Conservation (phyloP, 2,329 filamentous ascomycete species). For the Phaeophleospora eucalypticola region DNA sequence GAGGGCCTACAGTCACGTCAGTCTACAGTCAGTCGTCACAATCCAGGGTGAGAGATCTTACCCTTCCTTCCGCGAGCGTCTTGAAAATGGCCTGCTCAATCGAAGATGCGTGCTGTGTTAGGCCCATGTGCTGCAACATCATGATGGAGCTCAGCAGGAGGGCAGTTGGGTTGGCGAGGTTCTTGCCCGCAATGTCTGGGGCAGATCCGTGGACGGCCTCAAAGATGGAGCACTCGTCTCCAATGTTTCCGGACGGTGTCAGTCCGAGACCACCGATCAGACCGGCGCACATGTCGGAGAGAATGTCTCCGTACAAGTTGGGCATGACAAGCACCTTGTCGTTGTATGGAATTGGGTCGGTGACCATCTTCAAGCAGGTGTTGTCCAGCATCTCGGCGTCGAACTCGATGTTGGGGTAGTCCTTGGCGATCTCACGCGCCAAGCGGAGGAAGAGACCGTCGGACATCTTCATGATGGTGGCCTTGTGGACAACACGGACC, state of each 20-base stretch:
- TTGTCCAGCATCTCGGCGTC: slow-evolving; percentile 98
- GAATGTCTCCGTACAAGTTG: slow-evolving; percentile 98
- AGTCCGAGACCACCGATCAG: slow-evolving; percentile 96
- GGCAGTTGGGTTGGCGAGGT: slow-evolving; percentile 93
- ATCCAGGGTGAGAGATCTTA: slow-evolving; percentile 38
- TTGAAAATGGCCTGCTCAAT: slow-evolving; percentile 96
- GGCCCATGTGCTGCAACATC: slow-evolving; percentile 99
- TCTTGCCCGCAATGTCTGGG: slow-evolving; percentile 93
- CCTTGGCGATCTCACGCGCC: slow-evolving; percentile 81
- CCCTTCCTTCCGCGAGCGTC: slow-evolving; percentile 92
- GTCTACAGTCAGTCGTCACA: slow-evolving; percentile 1
- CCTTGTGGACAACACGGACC: slow-evolving; percentile 98
- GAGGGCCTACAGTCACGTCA: slow-evolving; percentile 52
- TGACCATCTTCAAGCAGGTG: slow-evolving; percentile 98
- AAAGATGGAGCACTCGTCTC: slow-evolving; percentile 98
- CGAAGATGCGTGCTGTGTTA: slow-evolving; percentile 74
- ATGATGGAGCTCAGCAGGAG: slow-evolving; percentile 94
- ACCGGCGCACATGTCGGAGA: slow-evolving; percentile 99
- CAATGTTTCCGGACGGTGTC: slow-evolving; percentile 96
- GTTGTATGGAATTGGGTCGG: slow-evolving; percentile 93
- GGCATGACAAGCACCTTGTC: slow-evolving; percentile 98
- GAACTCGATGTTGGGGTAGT: slow-evolving; percentile 93
- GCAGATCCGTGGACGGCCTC: slow-evolving; percentile 98
- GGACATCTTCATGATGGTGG: slow-evolving; percentile 99
- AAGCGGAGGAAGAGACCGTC: slow-evolving; percentile 96